Evolutionary conservation across 768 basidiomycete genomes (phyloP).

Genomic region (Termitomyces sp.): DNA sequence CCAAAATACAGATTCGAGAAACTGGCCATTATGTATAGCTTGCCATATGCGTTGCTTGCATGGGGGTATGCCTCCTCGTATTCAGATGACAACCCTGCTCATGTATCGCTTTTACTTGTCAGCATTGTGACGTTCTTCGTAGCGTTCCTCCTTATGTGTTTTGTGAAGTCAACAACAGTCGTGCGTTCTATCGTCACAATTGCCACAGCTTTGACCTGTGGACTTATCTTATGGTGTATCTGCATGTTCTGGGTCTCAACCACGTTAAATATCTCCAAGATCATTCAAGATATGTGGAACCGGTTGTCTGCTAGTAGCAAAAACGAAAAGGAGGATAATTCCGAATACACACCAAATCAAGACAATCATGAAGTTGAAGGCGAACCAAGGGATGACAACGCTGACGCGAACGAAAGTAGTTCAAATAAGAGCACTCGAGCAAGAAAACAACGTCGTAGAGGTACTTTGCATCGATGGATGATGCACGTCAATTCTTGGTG

Average conservation of each 20-base stretch:
- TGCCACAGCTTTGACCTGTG: not conserved
- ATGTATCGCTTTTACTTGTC: not conserved
- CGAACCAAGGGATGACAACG: not conserved
- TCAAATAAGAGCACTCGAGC: too few species aligned
- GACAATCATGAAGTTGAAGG: not conserved
- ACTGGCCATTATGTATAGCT: slow-evolving; percentile 4
- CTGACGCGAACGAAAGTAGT: too few species aligned
- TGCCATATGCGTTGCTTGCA: slow-evolving; percentile 6
- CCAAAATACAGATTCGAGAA: not conserved
- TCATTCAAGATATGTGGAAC: not conserved
- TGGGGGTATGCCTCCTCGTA: slow-evolving; percentile 1
- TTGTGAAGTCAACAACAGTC: not conserved
- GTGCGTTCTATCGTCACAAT: not conserved
- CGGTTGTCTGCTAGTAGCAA: not conserved
- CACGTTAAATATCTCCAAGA: not conserved
- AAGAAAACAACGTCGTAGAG: not conserved
- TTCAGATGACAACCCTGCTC: not conserved
- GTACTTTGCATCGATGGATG: not conserved
- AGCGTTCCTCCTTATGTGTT: not conserved
- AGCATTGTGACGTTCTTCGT: not conserved
- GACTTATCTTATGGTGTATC: slow-evolving; percentile 1
- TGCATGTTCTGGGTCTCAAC: not conserved
- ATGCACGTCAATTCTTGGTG: not conserved
- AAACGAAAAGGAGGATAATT: not conserved
- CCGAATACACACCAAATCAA: not conserved